These are phyloP conservation scores for Scheffersomyces cryptocercus DNA, from an alignment of 1,139 yeast genomes.

Conservation along the genomic window DNA sequence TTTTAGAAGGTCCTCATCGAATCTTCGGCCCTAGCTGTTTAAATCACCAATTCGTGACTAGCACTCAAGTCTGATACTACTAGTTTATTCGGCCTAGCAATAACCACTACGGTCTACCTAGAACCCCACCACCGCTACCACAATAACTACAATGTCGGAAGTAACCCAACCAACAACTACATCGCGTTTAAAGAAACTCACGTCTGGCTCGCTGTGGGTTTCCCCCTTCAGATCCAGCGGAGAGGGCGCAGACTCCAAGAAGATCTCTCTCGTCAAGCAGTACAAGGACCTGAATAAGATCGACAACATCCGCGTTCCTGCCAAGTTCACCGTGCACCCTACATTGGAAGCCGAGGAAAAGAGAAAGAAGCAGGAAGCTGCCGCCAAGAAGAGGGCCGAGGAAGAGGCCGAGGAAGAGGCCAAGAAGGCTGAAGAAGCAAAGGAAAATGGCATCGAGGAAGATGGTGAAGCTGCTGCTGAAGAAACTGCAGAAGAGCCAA, in stretches of 20 bases:
- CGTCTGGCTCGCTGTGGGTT: constrained; percentile 45
- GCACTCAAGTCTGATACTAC: not conserved
- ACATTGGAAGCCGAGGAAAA: constrained; percentile 37
- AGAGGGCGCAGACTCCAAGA: constrained; percentile 10
- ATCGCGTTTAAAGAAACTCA: constrained; percentile 38
- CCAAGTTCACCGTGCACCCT: constrained; percentile 44
- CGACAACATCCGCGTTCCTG: constrained; percentile 39
- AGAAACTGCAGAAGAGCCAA: constrained; percentile 1
- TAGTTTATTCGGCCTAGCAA: constrained; percentile 1
- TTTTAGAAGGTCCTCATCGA: too few relatives aligned
- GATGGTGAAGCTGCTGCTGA: constrained; percentile 1
- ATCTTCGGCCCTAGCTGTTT: too few relatives aligned
- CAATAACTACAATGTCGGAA: constrained; percentile 6
- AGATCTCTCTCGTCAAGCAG: constrained; percentile 35
- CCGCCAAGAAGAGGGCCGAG: constrained; percentile 12
- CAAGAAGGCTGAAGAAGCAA: constrained; percentile 3
- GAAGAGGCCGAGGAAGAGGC: constrained; percentile 6
- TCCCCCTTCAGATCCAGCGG: constrained; percentile 47
- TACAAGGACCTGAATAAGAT: constrained; percentile 36
- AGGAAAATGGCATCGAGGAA: not conserved
- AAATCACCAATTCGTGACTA: too few relatives aligned
- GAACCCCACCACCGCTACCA: not conserved
- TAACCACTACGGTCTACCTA: too few relatives aligned
- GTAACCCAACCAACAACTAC: constrained; percentile 5
- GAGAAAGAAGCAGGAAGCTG: constrained; percentile 15